Percentiles rank a stretch among this genome's conserved stretches.
These are phyloP conservation scores for Lepraria neglecta DNA, from an alignment of 495 filamentous ascomycete genomes.

Conservation along the genomic window DNA sequence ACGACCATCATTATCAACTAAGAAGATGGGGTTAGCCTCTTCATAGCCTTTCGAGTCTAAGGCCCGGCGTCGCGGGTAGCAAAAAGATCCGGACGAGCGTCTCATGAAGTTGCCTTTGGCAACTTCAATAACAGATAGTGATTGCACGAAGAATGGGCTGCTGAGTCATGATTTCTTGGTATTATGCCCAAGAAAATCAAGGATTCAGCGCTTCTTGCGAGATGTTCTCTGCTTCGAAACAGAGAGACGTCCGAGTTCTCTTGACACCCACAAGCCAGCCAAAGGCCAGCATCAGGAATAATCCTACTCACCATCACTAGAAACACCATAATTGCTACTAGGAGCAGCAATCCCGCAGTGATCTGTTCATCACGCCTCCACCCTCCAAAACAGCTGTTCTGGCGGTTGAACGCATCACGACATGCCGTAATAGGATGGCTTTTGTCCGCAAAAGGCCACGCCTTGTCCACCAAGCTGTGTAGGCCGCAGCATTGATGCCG, in stretches of 20 bases:
- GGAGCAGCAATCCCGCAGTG: conserved; percentile 30
- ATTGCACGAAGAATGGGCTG: too few relatives aligned
- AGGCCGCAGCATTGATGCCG: conserved; percentile 28
- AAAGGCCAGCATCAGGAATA: too few relatives aligned
- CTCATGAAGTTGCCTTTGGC: too few relatives aligned
- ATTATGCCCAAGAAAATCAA: too few relatives aligned
- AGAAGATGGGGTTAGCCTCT: not conserved
- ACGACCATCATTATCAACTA: conserved; percentile 18
- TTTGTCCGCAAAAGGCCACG: conserved; percentile 26
- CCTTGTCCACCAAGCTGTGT: conserved; percentile 17
- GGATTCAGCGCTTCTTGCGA: too few relatives aligned
- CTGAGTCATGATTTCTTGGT: too few relatives aligned
- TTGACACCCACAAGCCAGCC: too few relatives aligned
- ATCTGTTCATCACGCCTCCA: conserved; percentile 31
- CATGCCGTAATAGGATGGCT: conserved; percentile 19
- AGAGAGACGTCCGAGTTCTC: too few relatives aligned
- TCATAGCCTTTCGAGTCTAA: not conserved
- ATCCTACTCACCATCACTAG: conserved; percentile 29
- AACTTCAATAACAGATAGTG: too few relatives aligned
- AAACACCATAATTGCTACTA: conserved; percentile 30
- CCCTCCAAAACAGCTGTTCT: conserved; percentile 26
- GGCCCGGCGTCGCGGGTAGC: too few relatives aligned
- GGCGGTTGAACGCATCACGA: conserved; percentile 20
- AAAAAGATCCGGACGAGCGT: too few relatives aligned
- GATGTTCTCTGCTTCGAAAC: too few relatives aligned